These are phyloP conservation scores for Penicillium sp. DNA, from an alignment of 2,329 filamentous ascomycete species.

Conservation along the genomic window DNA sequence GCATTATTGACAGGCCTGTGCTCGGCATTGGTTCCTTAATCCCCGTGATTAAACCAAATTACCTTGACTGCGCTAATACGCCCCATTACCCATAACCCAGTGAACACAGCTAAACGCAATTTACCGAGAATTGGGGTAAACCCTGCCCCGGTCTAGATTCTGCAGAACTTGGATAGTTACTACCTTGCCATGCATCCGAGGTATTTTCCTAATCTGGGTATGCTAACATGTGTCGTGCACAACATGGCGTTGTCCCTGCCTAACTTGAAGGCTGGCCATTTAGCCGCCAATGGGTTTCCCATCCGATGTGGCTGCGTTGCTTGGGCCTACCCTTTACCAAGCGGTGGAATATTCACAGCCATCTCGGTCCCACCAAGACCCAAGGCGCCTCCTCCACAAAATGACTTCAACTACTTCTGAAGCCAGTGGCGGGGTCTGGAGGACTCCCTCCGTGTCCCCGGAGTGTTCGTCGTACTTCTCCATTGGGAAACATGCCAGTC, in stretches of 20 bases:
- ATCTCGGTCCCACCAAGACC: background rate
- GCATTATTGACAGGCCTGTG: background rate
- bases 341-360: background rate
- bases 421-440: background rate
- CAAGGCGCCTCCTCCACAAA: background rate
- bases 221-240: background rate
- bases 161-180: background rate
- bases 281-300: background rate
- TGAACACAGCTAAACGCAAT: background rate
- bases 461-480: slow-evolving; percentile 12
- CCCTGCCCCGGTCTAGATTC: background rate
- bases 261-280: background rate
- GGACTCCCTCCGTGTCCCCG: slow-evolving; percentile 22
- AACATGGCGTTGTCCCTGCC: background rate
- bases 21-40: background rate
- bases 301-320: background rate
- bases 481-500: slow-evolving; percentile 8
- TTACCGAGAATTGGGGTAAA: background rate
- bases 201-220: background rate
- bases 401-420: background rate
- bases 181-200: slow-evolving; percentile 2
- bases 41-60: background rate
- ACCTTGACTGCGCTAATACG: background rate
- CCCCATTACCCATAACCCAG: background rate
- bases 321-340: background rate